Base-by-base conservation (phyloP, 2,329 filamentous ascomycete genomes). In the Dactylellina cionopaga region DNA sequence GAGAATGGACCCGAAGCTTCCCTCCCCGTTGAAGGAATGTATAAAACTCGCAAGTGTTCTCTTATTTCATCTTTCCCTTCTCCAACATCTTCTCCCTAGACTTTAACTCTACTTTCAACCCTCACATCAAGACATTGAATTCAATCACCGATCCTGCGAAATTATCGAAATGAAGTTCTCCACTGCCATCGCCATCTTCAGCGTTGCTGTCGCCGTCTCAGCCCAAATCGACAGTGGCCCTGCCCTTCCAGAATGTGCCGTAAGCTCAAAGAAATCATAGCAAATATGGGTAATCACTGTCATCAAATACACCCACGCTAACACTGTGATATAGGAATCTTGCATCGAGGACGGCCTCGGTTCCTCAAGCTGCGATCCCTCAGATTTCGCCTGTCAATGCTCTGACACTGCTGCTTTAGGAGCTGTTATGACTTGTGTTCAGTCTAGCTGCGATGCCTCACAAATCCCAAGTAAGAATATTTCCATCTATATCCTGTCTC, bases 321-420 rank as follows among this genome's bases (percentile, higher is more conserved):
- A 49, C 10, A 1, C 33, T 9, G 27, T 11, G n/a, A 10, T 22
- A 15, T 43, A 71, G 66, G 29, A 63, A 39, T 15, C 43, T 9
- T 71, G 66, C 44, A 71, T 71, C 15, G 41, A 63, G 31, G 31
- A 43, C 5, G 66, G 66, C 19, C 56, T 63, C 41, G 15, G 66
- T 9, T 58, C 66, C 33, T 71, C 66, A 6, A 54, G 5, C 46
- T 72, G 68, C n/a, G 46, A 63, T 43, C 41, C 66, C 0, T 37
- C 49, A 17, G 66, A 71, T 44, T 58, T 63, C 19, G 39, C 44
- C 27, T 71, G 66, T 17, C 66, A 71, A 22, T 71, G 68, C 39
- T 46, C 68, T 25, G 68, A 72, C 29, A 41, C 37, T 15, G 29
- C 29, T 11, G 59, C 59, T 25, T 54, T 72, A 27, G 13, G 33